Conservation (phyloP, 2,329 filamentous ascomycete species). For the Penicillium sp. region DNA sequence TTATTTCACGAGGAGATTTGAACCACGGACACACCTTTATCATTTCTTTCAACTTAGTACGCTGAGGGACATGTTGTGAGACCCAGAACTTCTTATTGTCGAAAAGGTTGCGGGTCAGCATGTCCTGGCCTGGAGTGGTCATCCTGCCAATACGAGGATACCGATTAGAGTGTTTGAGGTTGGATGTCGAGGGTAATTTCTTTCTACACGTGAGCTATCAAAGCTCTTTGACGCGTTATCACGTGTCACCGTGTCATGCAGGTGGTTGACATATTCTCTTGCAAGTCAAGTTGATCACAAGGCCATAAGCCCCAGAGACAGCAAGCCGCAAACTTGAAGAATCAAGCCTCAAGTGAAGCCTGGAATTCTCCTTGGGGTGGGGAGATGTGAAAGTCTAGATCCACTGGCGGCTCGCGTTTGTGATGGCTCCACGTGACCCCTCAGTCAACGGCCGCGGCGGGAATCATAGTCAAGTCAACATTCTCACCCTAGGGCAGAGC, state of each 20-base stretch:
- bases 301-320: not conserved
- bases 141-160: not conserved
- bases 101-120: slow-evolving; percentile 44
- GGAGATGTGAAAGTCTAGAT: not conserved
- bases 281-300: not conserved
- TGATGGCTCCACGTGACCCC: not conserved
- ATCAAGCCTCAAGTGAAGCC: not conserved
- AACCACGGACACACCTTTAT: slow-evolving; percentile 41
- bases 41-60: slow-evolving; percentile 48
- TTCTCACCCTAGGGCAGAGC: not conserved
- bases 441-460: not conserved
- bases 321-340: not conserved
- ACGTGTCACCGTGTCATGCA: slow-evolving; percentile 22
- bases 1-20: not conserved
- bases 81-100: slow-evolving; percentile 59
- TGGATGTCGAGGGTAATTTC: not conserved
- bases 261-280: not conserved
- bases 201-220: not conserved
- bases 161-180: not conserved
- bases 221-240: slow-evolving; percentile 24
- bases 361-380: not conserved
- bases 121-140: not conserved
- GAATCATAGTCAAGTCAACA: not conserved
- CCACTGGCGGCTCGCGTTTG: not conserved
- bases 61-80: slow-evolving; percentile 53